Evolutionary conservation across 1,284 basidiomycete species (phyloP).

Genomic region (Testicularia cyperi): DNA sequence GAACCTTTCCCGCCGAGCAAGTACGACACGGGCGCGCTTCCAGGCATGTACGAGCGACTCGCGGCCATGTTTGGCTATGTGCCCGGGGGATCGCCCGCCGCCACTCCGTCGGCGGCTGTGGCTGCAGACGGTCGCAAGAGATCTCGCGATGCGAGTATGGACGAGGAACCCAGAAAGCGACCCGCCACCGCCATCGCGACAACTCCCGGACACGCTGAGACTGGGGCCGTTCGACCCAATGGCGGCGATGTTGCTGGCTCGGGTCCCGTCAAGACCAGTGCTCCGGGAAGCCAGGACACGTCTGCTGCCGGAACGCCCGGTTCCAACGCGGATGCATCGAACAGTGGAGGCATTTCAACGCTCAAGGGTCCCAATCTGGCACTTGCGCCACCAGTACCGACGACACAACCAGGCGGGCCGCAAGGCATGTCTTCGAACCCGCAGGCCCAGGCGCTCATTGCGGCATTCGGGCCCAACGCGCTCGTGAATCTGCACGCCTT

Average conservation of each 20-base stretch:
- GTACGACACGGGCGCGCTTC: too few species aligned
- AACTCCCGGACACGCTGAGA: neutral
- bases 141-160: slow-evolving; percentile 17
- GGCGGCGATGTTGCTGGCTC: too few species aligned
- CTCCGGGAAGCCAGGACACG: too few species aligned
- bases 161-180: slow-evolving; percentile 12
- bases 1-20: slow-evolving; percentile 36
- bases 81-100: too few species aligned
- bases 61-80: slow-evolving; percentile 10
- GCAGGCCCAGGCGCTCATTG: slow-evolving; percentile 40
- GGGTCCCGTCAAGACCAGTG: too few species aligned
- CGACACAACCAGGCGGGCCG: slow-evolving; percentile 8
- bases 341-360: neutral
- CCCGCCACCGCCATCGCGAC: slow-evolving; percentile 1
- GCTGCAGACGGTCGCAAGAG: neutral
- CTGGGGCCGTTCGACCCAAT: slow-evolving; percentile 6
- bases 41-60: slow-evolving; percentile 34
- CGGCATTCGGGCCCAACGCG: slow-evolving; percentile 47
- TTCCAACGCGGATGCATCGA: neutral
- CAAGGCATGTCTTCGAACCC: slow-evolving; percentile 29
- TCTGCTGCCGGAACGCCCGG: slow-evolving; percentile 10
- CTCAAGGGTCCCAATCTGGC: slow-evolving; percentile 20
- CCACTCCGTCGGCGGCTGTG: too few species aligned
- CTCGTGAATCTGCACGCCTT: slow-evolving; percentile 40
- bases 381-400: slow-evolving; percentile 24